A percentile compares a stretch with the other conserved stretches of the same genome.
phyloP scores from a whole-genome alignment of 106 monocot genomes.

The Apostasia shenzhenica region DNA sequence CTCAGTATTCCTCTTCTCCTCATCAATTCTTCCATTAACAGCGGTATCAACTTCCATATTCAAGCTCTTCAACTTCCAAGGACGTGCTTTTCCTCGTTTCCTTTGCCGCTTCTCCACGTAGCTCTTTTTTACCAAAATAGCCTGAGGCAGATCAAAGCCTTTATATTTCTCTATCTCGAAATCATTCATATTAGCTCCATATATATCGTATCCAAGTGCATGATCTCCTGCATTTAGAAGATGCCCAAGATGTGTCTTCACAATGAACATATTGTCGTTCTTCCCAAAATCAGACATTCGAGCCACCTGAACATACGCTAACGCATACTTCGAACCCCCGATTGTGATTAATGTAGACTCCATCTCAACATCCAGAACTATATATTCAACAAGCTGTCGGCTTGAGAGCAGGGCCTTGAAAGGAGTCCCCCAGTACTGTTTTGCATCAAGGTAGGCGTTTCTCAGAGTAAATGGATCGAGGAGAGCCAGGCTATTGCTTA shows the following conservation, averaged over 20 bases:
- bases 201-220: slow-evolving; percentile 83
- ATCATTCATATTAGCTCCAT: slow-evolving; percentile 66
- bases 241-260: slow-evolving; percentile 73
- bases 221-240: slow-evolving; percentile 63
- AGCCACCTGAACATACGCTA: slow-evolving; percentile 62
- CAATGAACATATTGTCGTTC: slow-evolving; percentile 54
- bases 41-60: slow-evolving; percentile 53
- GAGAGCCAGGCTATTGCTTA: slow-evolving; percentile 28
- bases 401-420: slow-evolving; percentile 41
- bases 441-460: slow-evolving; percentile 32
- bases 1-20: slow-evolving; percentile 63
- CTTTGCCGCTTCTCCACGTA: slow-evolving; percentile 56
- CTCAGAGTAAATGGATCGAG: slow-evolving; percentile 40
- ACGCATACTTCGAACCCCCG: slow-evolving; percentile 43
- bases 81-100: slow-evolving; percentile 38
- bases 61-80: slow-evolving; percentile 78
- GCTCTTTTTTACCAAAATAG: slow-evolving; percentile 78
- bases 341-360: slow-evolving; percentile 23
- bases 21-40: slow-evolving; percentile 25
- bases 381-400: slow-evolving; percentile 52
- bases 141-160: slow-evolving; percentile 43
- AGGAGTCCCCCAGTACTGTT: slow-evolving; percentile 47
- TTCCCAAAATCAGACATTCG: slow-evolving; percentile 68
- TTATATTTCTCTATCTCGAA: slow-evolving; percentile 58
- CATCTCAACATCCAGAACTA: slow-evolving; percentile 41